These are phyloP conservation scores for Trametes sp. DNA, from an alignment of 1,284 basidiomycete species.

Conservation along the genomic window DNA sequence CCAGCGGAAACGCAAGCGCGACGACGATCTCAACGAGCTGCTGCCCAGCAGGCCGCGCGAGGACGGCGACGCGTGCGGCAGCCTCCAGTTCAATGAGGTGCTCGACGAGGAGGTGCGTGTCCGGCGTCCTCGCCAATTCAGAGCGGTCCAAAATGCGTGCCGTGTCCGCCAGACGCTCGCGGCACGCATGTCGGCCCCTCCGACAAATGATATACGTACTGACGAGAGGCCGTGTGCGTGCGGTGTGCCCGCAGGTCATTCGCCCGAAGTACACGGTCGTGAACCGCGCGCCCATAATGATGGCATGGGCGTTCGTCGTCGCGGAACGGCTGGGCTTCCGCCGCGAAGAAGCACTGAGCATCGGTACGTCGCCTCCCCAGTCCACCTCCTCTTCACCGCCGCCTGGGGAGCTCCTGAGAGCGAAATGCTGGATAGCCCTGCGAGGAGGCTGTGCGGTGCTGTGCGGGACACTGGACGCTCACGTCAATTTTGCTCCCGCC, in stretches of 20 bases:
- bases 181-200: slow-evolving; percentile 3
- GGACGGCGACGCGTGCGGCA: slow-evolving; percentile 57
- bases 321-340: slow-evolving; percentile 88
- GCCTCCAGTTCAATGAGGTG: slow-evolving; percentile 75
- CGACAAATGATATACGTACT: not conserved
- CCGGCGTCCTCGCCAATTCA: not conserved
- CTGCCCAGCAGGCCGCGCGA: slow-evolving; percentile 61
- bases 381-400: not conserved
- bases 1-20: slow-evolving; percentile 50
- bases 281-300: slow-evolving; percentile 95
- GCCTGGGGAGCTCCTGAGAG: not conserved
- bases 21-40: slow-evolving; percentile 62
- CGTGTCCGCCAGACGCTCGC: slow-evolving; percentile 2
- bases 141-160: slow-evolving; percentile 9
- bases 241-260: slow-evolving; percentile 55
- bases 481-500: slow-evolving; percentile 12
- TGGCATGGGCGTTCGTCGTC: slow-evolving; percentile 89
- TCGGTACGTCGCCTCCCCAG: slow-evolving; percentile 61
- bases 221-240: slow-evolving; percentile 1
- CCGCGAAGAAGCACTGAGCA: slow-evolving; percentile 88
- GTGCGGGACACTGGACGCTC: slow-evolving; percentile 26
- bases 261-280: slow-evolving; percentile 69
- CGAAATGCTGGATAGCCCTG: slow-evolving; percentile 16
- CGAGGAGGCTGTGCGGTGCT: slow-evolving; percentile 25
- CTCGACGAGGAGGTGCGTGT: slow-evolving; percentile 68